A percentile compares a stretch with the other conserved stretches of the same genome.
Conservation (phyloP, 2,329 filamentous ascomycete species). For the Fusarium sp. region DNA sequence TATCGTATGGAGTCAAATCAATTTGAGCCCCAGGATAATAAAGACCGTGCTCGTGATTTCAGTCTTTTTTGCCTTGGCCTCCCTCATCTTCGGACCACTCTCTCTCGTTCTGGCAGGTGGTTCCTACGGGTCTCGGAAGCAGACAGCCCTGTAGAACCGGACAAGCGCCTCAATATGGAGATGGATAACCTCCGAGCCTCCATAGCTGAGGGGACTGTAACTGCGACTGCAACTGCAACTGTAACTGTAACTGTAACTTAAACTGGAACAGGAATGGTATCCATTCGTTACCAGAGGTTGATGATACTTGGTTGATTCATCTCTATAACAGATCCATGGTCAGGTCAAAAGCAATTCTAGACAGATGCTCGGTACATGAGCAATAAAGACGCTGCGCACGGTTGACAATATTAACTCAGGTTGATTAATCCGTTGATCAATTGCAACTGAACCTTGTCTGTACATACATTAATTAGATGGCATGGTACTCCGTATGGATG, state of each 20-base stretch:
- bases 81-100: conserved; percentile 3
- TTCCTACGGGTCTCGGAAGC: conserved; percentile 1
- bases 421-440: background rate
- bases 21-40: background rate
- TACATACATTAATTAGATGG: background rate
- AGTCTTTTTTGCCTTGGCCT: background rate
- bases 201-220: background rate
- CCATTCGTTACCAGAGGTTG: background rate
- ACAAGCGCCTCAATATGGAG: conserved; percentile 11
- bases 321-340: background rate
- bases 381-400: background rate
- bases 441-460: background rate
- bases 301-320: background rate
- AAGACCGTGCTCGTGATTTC: conserved; percentile 1
- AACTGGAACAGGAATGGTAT: background rate
- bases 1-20: background rate
- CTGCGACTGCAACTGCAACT: background rate
- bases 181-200: conserved; percentile 4
- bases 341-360: background rate
- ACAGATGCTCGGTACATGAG: background rate
- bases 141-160: background rate
- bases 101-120: conserved; percentile 31
- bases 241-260: conserved; percentile 2
- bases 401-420: background rate
- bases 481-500: background rate